phyloP scores from a whole-genome alignment of 306 rosid genomes.

The Crotalaria pallida region DNA sequence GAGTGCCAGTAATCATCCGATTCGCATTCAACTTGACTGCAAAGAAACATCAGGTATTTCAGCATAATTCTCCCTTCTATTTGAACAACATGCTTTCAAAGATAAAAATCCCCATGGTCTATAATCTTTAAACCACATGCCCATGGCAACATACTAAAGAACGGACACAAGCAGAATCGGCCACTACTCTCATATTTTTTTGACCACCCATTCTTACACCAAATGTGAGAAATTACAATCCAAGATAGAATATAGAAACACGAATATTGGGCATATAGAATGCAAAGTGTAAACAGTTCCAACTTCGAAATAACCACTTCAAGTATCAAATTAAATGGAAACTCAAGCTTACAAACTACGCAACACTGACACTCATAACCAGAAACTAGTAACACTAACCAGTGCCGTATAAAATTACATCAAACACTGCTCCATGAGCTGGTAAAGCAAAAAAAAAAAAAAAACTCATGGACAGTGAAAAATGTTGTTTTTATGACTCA shows the following conservation, averaged over 20 bases:
- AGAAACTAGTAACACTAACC: not conserved
- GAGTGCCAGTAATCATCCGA: constrained; percentile 87
- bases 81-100: not conserved
- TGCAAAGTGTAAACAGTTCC: not conserved
- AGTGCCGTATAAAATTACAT: not conserved
- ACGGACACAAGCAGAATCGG: not conserved
- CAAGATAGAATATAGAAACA: not conserved
- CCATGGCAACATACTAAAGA: not conserved
- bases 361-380: not conserved
- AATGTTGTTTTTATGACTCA: not conserved
- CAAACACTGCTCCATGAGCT: not conserved
- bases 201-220: not conserved
- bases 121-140: not conserved
- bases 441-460: not conserved
- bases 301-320: not conserved
- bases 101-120: not conserved
- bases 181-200: not conserved
- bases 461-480: not conserved
- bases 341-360: not conserved
- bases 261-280: not conserved
- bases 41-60: constrained; percentile 2
- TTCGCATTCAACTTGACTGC: constrained; percentile 90
- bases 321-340: not conserved
- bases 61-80: not conserved
- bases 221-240: not conserved